Percentiles rank a stretch among this genome's conserved stretches.
These are phyloP conservation scores for Penicillium manginii DNA, from an alignment of 495 filamentous ascomycete species.

Conservation along the genomic window DNA sequence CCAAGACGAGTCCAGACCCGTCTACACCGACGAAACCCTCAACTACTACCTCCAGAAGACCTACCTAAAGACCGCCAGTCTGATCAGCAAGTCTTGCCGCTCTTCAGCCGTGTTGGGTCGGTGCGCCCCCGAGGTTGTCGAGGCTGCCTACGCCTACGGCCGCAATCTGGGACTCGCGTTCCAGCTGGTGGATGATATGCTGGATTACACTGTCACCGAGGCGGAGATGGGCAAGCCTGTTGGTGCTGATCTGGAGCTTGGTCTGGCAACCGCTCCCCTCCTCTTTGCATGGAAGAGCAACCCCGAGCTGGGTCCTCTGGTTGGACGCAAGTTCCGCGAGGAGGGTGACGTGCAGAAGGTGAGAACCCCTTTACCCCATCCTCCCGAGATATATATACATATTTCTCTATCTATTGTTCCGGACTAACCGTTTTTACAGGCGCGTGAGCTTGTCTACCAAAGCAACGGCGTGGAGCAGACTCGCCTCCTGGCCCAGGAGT, in stretches of 20 bases:
- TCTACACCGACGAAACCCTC: constrained; percentile 83
- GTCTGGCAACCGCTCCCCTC: constrained; percentile 92
- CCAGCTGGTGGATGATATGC: constrained; percentile 97
- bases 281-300: constrained; percentile 95
- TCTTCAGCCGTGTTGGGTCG: constrained; percentile 86
- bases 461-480: constrained; percentile 92
- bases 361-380: constrained; percentile 31
- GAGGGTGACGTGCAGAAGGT: constrained; percentile 86
- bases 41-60: constrained; percentile 98
- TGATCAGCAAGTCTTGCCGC: constrained; percentile 95
- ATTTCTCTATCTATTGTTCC: neutral
- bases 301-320: constrained; percentile 80
- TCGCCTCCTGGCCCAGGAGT: constrained; percentile 83
- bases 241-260: constrained; percentile 91
- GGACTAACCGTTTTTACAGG: constrained; percentile 54
- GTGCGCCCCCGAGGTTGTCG: constrained; percentile 75
- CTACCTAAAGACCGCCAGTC: constrained; percentile 91
- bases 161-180: constrained; percentile 93
- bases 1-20: constrained; percentile 77
- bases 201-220: constrained; percentile 89
- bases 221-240: constrained; percentile 91
- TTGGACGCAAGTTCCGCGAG: constrained; percentile 84
- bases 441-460: constrained; percentile 76
- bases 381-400: neutral
- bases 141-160: constrained; percentile 89